Evolutionary conservation across 352 stramenopile genomes (phyloP).

Genomic region (Aphanomyces invadans): DNA sequence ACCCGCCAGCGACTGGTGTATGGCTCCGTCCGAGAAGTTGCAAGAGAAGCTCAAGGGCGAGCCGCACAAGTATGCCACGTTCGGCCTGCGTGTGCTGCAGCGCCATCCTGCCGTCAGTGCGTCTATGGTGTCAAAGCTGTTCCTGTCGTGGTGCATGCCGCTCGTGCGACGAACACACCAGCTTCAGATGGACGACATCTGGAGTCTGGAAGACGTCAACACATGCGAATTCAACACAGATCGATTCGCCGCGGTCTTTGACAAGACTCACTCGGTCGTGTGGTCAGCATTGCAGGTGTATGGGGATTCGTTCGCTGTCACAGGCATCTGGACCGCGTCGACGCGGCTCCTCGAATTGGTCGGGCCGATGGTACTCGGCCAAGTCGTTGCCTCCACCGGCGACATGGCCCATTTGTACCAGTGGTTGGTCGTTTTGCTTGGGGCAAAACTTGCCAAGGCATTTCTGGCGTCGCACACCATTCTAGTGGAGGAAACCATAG

Average conservation of each 20-base stretch:
- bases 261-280: background rate
- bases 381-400: background rate
- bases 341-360: slow-evolving; percentile 14
- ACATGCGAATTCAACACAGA: slow-evolving; percentile 42
- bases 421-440: slow-evolving; percentile 5
- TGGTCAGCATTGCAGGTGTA: background rate
- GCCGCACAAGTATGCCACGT: background rate
- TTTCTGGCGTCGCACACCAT: slow-evolving; percentile 2
- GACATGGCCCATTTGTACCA: background rate
- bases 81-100: background rate
- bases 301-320: background rate
- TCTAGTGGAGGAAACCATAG: slow-evolving; percentile 1
- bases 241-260: slow-evolving; percentile 30
- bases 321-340: background rate
- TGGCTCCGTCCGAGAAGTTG: no score
- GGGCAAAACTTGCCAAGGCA: background rate
- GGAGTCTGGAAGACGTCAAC: slow-evolving; percentile 39
- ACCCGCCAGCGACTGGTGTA: no score
- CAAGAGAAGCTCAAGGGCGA: no score
- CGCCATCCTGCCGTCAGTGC: background rate
- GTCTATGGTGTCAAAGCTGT: slow-evolving; percentile 31
- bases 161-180: slow-evolving; percentile 34
- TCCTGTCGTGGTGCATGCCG: slow-evolving; percentile 32
- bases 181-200: slow-evolving; percentile 51
- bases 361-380: slow-evolving; percentile 4